Conservation (phyloP, 164 flowering plant species). For the Annona cherimola region DNA sequence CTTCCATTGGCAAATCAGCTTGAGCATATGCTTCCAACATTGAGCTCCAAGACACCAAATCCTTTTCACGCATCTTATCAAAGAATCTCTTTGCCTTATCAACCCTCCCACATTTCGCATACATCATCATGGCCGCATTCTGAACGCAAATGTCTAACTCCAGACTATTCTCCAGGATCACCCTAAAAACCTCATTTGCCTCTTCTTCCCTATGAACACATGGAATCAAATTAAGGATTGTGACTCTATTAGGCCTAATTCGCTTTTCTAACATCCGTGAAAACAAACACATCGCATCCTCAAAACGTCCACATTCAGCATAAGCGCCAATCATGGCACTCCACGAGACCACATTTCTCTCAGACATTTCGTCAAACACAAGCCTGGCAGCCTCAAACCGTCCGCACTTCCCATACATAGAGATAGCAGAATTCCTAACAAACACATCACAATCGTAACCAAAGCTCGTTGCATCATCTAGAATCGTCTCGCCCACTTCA, state of each 20-base stretch:
- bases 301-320: slow-evolving; percentile 16
- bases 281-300: slow-evolving; percentile 25
- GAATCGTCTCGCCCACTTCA: slow-evolving; percentile 16
- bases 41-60: slow-evolving; percentile 31
- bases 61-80: slow-evolving; percentile 15
- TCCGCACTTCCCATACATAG: slow-evolving; percentile 33
- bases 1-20: slow-evolving; percentile 18
- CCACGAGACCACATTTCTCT: slow-evolving; percentile 29
- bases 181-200: slow-evolving; percentile 18
- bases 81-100: slow-evolving; percentile 20
- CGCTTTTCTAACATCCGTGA: slow-evolving; percentile 22
- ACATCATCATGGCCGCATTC: slow-evolving; percentile 32
- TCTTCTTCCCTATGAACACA: slow-evolving; percentile 16
- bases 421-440: slow-evolving; percentile 25
- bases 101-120: slow-evolving; percentile 24
- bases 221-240: slow-evolving; percentile 24
- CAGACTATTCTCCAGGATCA: slow-evolving; percentile 18
- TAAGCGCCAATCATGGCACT: slow-evolving; percentile 32
- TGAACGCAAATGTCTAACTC: slow-evolving; percentile 17
- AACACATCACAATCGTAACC: slow-evolving; percentile 24
- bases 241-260: slow-evolving; percentile 17
- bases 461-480: slow-evolving; percentile 6
- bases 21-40: slow-evolving; percentile 29
- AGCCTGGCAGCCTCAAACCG: slow-evolving; percentile 10
- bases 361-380: slow-evolving; percentile 31